Conservation (phyloP, 2,329 filamentous ascomycete genomes). For the Ophiostoma montium region DNA sequence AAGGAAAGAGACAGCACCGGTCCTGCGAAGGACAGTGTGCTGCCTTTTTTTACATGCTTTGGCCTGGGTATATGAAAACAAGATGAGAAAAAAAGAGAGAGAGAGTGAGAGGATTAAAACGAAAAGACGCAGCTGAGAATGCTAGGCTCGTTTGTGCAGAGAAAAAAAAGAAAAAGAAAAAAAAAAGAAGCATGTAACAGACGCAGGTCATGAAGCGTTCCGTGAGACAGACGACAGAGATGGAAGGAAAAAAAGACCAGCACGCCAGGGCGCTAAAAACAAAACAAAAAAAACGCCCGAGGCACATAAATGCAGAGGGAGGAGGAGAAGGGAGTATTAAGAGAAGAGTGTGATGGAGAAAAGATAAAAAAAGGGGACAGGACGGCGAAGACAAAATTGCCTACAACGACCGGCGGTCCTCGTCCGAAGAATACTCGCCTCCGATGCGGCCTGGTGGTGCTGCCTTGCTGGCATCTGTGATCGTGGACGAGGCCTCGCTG, state of each 20-base stretch:
- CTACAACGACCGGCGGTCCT: conserved; percentile 2
- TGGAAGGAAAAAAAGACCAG: too few species aligned
- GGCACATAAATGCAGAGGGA: background rate
- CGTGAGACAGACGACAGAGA: too few species aligned
- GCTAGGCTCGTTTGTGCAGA: background rate
- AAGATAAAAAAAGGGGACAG: too few species aligned
- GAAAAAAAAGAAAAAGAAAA: background rate
- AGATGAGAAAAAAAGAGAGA: background rate
- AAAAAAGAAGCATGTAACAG: background rate
- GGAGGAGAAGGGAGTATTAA: background rate
- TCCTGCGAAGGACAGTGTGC: background rate
- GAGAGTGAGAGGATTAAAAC: background rate
- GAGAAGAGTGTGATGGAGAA: background rate
- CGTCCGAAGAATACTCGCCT: conserved; percentile 12
- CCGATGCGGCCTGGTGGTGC: conserved; percentile 15
- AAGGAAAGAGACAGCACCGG: background rate
- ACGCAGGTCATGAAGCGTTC: too few species aligned
- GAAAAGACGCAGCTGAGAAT: background rate
- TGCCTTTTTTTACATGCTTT: background rate
- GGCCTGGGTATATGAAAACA: background rate
- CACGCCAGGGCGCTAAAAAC: too few species aligned
- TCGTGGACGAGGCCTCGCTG: conserved; percentile 31
- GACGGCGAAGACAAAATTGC: too few species aligned
- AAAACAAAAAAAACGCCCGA: background rate
- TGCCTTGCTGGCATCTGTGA: conserved; percentile 23